These are phyloP conservation scores for Colletotrichum trifolii DNA, from an alignment of 2,329 filamentous ascomycete genomes.

Conservation along the genomic window DNA sequence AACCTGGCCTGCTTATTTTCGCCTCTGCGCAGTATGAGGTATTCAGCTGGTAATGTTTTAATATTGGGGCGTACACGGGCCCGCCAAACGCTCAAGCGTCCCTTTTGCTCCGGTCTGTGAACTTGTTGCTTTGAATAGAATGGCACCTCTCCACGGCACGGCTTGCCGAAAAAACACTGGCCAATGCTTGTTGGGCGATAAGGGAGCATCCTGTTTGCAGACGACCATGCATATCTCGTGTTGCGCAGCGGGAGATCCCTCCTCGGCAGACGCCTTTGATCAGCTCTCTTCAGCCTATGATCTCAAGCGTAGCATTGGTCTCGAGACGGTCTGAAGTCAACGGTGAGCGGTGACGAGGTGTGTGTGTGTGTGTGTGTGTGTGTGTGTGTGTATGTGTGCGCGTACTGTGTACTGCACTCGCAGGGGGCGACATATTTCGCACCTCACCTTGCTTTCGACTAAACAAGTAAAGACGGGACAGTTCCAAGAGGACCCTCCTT, in stretches of 20 bases:
- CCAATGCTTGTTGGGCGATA: not conserved
- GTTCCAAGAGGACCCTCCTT: not conserved
- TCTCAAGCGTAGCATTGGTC: slow-evolving; percentile 13
- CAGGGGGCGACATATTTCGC: not conserved
- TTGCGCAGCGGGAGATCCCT: slow-evolving; percentile 22
- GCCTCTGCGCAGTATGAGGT: slow-evolving; percentile 11
- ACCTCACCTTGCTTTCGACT: too few relatives aligned
- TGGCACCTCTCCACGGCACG: slow-evolving; percentile 12
- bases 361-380: not conserved
- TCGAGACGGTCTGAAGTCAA: slow-evolving; percentile 3
- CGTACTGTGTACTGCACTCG: not conserved
- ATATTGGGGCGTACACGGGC: not conserved
- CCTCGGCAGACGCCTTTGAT: slow-evolving; percentile 7
- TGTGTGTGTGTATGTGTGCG: not conserved
- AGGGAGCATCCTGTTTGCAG: slow-evolving; percentile 7
- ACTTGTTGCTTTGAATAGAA: slow-evolving; percentile 23
- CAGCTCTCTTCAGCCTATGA: slow-evolving; percentile 15
- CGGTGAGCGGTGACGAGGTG: slow-evolving; percentile 10
- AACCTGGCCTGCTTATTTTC: slow-evolving; percentile 4
- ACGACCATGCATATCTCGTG: slow-evolving; percentile 11
- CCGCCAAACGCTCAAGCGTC: slow-evolving; percentile 17
- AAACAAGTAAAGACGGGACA: not conserved
- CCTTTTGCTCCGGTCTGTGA: slow-evolving; percentile 5
- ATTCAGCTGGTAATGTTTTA: slow-evolving; percentile 6
- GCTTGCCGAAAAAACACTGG: not conserved